Base-by-base conservation (phyloP, 106 monocot species). In the Phalaenopsis aphrodite region DNA sequence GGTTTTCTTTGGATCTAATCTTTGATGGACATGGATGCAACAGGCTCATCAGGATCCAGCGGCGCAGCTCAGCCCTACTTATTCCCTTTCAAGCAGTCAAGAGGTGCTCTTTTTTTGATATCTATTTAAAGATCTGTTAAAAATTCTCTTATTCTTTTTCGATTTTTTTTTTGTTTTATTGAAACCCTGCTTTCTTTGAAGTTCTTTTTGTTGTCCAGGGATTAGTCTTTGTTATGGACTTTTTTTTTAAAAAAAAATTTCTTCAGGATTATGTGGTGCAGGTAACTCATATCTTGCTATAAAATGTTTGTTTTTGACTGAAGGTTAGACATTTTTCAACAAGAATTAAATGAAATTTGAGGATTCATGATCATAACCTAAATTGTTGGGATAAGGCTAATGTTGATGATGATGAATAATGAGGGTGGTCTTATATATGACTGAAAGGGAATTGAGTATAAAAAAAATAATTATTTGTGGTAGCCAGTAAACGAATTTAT, bases 11-110 rank as follows among this genome's bases (percentile, higher is more conserved):
- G 36, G 71, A 71, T 71, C 71, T 41, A 38, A 14, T 14, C 15
- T 75, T 82, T 64, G 55, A 88, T 88, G 83, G 85, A 88, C 81
- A 88, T 88, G 88, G 88, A 86, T 68, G 75, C 56, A 30, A 75
- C 57, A 9, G 84, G 85, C 77, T 79, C 82, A 47, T 85, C 78
- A 4, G 83, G 42, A 65, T 78, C 88, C 45, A 43, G 80, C 55
- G 83, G 55, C 38, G 83, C 78, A 55, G 23, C 79, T 49, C 81
- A 84, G 36, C 2, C 75, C 78, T 81, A 38, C 16, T 8, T 66
- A 19, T 68, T 75, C 41, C 65, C 49, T 19, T 78, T 78, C 5
- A 43, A 75, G 78, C 78, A 78, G 14, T 75, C 83, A 17, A 55
- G 46, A 85, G 85, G 85, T 86, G 56, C 39, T 36, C 1, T 38